Base-by-base conservation (phyloP, 176 grass and related monocot genomes). In the Tillandsia leiboldiana region DNA sequence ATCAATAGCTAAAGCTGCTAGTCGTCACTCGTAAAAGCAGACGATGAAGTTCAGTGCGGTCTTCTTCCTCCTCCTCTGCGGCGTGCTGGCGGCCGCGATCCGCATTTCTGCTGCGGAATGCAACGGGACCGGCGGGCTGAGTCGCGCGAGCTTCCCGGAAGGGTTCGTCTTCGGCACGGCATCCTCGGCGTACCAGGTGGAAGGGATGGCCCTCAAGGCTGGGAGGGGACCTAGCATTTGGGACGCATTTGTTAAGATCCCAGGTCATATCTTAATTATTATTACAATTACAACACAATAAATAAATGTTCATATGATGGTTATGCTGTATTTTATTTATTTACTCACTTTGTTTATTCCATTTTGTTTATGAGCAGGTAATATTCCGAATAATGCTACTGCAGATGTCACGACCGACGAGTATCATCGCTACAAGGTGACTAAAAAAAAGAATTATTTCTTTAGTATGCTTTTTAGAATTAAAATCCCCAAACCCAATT, bases 151-250 rank as follows among this genome's bases (percentile, higher is more conserved):
- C 15, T 89, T 89, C 71, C 78, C 82, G 51, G 68, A 78, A 72
- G 86, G 70, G 50, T 89, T 89, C 74, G 71, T 89, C n/a, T 89
- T 89, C 83, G 87, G 87, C 64, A 85, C 83, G 29, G 87, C 87
- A 8, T 69, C 87, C 9, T 89, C 87, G 33, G 87, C 87, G 68
- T 89, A 59, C 79, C 87, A 89, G 78, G 87, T 89, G 52, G 87
- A 89, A 68, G 87, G 87, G 74, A 75, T 75, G 50, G 79, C 87
- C 48, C 1, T 64, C 2, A 50, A 68, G 26, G 72, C 28, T 63
- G 87, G 87, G 68, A 79, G 83, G 53, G 87, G 87, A 2, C 83
- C 87, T 10, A 76, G 26, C 74, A 85, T 89, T 65, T 89, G 87
- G 87, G 87, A 89, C 66, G 80, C 83, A 48, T 89, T 85, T 70